Percentiles rank a stretch among this genome's conserved stretches.
These are phyloP conservation scores for Phytophthora gonapodyides DNA, from an alignment of 352 stramenopile species.

Conservation along the genomic window DNA sequence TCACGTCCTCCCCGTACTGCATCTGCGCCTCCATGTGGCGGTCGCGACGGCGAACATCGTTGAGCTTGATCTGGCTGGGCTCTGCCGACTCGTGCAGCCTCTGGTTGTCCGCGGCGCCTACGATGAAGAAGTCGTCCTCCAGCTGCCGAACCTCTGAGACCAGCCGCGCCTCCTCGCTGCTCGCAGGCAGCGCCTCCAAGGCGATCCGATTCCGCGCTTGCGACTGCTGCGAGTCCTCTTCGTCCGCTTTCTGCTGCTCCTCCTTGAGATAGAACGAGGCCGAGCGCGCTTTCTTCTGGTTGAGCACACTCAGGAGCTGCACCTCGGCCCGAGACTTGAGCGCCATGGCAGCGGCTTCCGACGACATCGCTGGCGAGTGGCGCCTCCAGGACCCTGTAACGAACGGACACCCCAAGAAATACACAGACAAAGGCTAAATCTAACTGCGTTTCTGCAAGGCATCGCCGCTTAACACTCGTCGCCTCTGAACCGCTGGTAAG, in stretches of 20 bases:
- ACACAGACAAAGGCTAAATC: background rate
- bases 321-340: conserved; percentile 60
- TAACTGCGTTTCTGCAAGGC: conserved; percentile 19
- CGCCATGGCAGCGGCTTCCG: conserved; percentile 28
- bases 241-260: conserved; percentile 45
- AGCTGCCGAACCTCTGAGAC: conserved; percentile 61
- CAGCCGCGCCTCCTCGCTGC: conserved; percentile 47
- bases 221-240: conserved; percentile 21
- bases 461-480: conserved; percentile 18
- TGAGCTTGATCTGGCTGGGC: conserved; percentile 58
- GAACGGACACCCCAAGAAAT: conserved; percentile 18
- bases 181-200: conserved; percentile 14
- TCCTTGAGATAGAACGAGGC: conserved; percentile 48
- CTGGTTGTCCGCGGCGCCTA: conserved; percentile 18
- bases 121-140: conserved; percentile 43
- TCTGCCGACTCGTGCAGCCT: background rate
- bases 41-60: conserved; percentile 57
- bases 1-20: conserved; percentile 54
- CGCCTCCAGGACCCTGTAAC: conserved; percentile 23
- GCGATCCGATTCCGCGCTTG: conserved; percentile 22
- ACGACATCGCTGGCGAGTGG: conserved; percentile 17
- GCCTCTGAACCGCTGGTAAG: background rate
- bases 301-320: conserved; percentile 51
- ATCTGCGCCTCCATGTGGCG: conserved; percentile 58
- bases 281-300: conserved; percentile 54